phyloP scores from a whole-genome alignment of 768 basidiomycete species.

The Heimioporus sp. region DNA sequence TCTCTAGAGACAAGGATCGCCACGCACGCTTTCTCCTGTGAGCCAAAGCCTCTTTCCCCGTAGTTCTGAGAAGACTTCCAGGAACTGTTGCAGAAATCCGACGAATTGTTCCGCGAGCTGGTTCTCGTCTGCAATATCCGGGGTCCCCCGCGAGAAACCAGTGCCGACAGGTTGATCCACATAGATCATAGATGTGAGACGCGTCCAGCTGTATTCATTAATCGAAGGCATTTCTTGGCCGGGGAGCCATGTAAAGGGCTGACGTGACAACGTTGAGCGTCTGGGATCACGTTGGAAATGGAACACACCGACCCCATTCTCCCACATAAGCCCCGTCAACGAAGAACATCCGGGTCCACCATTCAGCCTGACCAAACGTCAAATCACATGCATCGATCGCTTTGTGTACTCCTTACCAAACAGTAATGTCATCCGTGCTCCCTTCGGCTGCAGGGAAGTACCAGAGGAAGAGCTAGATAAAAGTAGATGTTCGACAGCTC shows the following conservation, averaged over 20 bases:
- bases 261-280: neutral
- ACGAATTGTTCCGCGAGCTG: slow-evolving; percentile 55
- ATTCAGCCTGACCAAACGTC: slow-evolving; percentile 53
- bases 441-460: slow-evolving; percentile 78
- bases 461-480: slow-evolving; percentile 72
- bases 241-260: slow-evolving; percentile 67
- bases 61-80: slow-evolving; percentile 70
- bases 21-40: slow-evolving; percentile 70
- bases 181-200: slow-evolving; percentile 70
- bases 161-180: slow-evolving; percentile 82
- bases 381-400: neutral
- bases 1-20: neutral
- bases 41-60: slow-evolving; percentile 71
- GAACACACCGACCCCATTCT: slow-evolving; percentile 58
- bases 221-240: slow-evolving; percentile 62
- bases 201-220: slow-evolving; percentile 77
- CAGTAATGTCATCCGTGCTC: slow-evolving; percentile 68
- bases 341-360: slow-evolving; percentile 82
- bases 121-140: slow-evolving; percentile 57
- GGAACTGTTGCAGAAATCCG: slow-evolving; percentile 70
- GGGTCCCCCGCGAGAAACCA: slow-evolving; percentile 71
- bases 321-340: slow-evolving; percentile 67
- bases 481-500: too few relatives aligned
- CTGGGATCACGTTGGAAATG: slow-evolving; percentile 16
- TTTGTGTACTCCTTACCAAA: slow-evolving; percentile 46